A percentile compares a stretch with the other conserved stretches of the same genome.
These are phyloP conservation scores for Roridomyces roridus DNA, from an alignment of 768 basidiomycete species.

Conservation along the genomic window DNA sequence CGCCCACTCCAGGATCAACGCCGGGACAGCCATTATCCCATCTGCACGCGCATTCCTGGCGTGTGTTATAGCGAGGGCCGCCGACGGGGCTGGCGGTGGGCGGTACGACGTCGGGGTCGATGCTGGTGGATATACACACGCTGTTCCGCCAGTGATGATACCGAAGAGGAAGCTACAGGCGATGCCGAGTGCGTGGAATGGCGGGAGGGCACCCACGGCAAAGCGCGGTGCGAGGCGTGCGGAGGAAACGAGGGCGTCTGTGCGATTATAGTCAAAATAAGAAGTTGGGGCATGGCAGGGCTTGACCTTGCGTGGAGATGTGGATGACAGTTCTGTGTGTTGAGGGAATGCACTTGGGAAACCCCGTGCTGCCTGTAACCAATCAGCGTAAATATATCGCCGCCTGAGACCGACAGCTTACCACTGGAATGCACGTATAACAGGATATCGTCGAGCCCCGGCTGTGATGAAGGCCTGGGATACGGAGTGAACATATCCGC, in stretches of 20 bases:
- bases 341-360: constrained; percentile 18
- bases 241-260: not conserved
- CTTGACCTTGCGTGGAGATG: not conserved
- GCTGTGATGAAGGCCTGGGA: constrained; percentile 19
- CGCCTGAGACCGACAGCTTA: constrained; percentile 21
- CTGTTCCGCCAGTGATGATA: constrained; percentile 30
- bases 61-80: constrained; percentile 45
- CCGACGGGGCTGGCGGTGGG: constrained; percentile 43
- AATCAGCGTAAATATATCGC: not conserved
- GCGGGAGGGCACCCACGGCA: constrained; percentile 33
- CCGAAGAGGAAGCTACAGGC: constrained; percentile 36
- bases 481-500: constrained; percentile 38
- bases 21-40: constrained; percentile 41
- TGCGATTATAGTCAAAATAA: not conserved
- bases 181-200: constrained; percentile 46
- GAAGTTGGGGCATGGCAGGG: not conserved
- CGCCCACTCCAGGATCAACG: constrained; percentile 47
- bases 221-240: constrained; percentile 6
- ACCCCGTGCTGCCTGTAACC: constrained; percentile 11
- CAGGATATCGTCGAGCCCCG: constrained; percentile 30
- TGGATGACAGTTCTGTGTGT: constrained; percentile 8
- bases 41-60: constrained; percentile 34
- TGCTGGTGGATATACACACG: constrained; percentile 40
- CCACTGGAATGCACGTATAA: constrained; percentile 46
- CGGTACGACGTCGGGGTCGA: constrained; percentile 21